Evolutionary conservation across 495 filamentous ascomycete species (phyloP).

Genomic region (Aspergillus kassunensis): DNA sequence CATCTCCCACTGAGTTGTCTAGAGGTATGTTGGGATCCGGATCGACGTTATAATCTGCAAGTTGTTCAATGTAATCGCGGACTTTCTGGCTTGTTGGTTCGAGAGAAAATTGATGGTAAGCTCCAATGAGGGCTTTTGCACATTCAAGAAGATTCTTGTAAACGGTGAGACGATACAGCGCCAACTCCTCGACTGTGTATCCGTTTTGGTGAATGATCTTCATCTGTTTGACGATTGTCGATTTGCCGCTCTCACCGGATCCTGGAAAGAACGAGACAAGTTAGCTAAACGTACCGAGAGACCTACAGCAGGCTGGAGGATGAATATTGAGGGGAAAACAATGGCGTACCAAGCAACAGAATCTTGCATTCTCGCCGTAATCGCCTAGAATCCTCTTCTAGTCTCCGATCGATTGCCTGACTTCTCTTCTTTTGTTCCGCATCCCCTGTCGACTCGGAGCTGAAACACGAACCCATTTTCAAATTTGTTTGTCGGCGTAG

Average conservation of each 20-base stretch:
- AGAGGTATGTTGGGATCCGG: conserved; percentile 80
- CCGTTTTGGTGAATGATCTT: conserved; percentile 99
- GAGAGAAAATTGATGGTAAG: conserved; percentile 83
- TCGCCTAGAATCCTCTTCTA: conserved; percentile 89
- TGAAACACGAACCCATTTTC: conserved; percentile 87
- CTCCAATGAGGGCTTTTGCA: conserved; percentile 83
- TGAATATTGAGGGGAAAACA: neutral
- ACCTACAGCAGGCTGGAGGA: neutral
- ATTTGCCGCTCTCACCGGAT: conserved; percentile 97
- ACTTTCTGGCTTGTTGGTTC: conserved; percentile 68
- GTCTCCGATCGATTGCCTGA: conserved; percentile 83
- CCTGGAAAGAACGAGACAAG: conserved; percentile 46
- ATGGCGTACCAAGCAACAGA: conserved; percentile 70
- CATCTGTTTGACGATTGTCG: conserved; percentile 99
- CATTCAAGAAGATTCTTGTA: conserved; percentile 98
- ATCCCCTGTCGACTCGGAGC: conserved; percentile 69
- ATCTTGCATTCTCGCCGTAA: conserved; percentile 98
- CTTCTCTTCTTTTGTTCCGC: conserved; percentile 90
- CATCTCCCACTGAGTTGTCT: conserved; percentile 72
- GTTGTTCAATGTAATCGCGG: conserved; percentile 68
- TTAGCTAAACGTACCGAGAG: conserved; percentile 4
- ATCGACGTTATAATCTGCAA: conserved; percentile 84
- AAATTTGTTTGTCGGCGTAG: conserved; percentile 24
- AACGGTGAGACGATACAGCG: conserved; percentile 88
- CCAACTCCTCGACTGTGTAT: conserved; percentile 86